These are phyloP conservation scores for Friedmanniomyces simplex DNA, from an alignment of 495 filamentous ascomycete genomes.

Conservation along the genomic window DNA sequence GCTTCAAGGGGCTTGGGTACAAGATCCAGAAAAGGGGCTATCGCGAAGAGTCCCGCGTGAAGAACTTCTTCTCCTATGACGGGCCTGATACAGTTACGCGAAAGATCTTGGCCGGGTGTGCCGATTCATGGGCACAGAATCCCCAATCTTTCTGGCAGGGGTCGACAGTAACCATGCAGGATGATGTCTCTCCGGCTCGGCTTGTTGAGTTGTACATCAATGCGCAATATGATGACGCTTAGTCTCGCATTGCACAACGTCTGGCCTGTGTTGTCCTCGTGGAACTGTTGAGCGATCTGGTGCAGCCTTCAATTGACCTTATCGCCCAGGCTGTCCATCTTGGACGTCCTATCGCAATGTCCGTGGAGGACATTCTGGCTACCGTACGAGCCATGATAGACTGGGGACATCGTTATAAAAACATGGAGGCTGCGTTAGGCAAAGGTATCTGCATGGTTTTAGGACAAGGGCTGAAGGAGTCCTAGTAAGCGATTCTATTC, in stretches of 20 bases:
- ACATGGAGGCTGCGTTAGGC: neutral
- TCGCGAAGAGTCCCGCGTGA: neutral
- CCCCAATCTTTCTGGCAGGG: neutral
- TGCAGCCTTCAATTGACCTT: neutral
- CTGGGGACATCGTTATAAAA: no score
- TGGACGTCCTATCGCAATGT: neutral
- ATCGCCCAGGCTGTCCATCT: neutral
- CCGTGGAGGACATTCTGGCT: no score
- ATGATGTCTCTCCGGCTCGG: neutral
- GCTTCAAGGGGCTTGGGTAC: neutral
- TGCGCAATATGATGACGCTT: neutral
- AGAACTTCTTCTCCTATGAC: neutral
- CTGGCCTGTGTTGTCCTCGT: neutral
- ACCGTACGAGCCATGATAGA: no score
- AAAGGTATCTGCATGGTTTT: neutral
- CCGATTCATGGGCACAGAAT: neutral
- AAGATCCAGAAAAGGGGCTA: neutral
- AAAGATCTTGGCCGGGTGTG: neutral
- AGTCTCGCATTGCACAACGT: neutral
- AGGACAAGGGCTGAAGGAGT: no score
- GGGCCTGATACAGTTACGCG: neutral
- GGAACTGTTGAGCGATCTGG: neutral
- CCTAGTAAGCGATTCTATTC: no score
- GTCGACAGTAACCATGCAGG: neutral
- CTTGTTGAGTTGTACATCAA: neutral